phyloP scores from a whole-genome alignment of 345 rosid species.

The Eucalyptus regnans region DNA sequence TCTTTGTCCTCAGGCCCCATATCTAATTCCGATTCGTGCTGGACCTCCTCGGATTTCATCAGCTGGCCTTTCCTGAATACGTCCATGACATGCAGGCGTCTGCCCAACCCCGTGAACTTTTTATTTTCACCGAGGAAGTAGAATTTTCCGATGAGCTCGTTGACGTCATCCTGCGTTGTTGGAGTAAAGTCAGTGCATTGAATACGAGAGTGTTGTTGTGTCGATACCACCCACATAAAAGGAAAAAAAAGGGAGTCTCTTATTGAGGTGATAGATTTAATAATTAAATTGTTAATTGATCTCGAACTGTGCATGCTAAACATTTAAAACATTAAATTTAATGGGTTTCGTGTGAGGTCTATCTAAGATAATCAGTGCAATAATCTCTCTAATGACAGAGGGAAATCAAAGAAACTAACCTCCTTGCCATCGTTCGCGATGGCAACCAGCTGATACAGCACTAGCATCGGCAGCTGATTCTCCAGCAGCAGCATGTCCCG shows the following conservation, averaged over 20 bases:
- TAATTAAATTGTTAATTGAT: neutral
- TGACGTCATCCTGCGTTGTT: neutral
- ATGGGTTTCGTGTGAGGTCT: accelerated
- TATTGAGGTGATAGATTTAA: neutral
- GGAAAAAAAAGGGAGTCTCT: neutral
- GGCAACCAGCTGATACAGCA: accelerated
- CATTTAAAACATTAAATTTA: too few relatives aligned
- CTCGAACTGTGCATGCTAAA: accelerated
- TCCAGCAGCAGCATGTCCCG: neutral
- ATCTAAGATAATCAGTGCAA: neutral
- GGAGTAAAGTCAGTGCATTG: neutral
- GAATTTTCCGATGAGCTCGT: neutral
- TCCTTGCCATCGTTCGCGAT: conserved; percentile 3
- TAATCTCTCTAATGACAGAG: neutral
- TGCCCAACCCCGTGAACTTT: neutral
- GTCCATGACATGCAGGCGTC: too few relatives aligned
- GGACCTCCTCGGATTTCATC: too few relatives aligned
- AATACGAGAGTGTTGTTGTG: neutral
- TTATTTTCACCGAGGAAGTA: accelerated
- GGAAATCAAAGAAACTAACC: neutral
- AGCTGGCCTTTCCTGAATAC: too few relatives aligned
- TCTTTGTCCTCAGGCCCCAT: too few relatives aligned
- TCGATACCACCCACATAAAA: neutral
- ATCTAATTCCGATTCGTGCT: too few relatives aligned
- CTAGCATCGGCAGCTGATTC: neutral